Percentiles rank a stretch among this genome's conserved stretches.
Evolutionary conservation across 768 basidiomycete genomes (phyloP).

Genomic region (Kwoniella sp.): DNA sequence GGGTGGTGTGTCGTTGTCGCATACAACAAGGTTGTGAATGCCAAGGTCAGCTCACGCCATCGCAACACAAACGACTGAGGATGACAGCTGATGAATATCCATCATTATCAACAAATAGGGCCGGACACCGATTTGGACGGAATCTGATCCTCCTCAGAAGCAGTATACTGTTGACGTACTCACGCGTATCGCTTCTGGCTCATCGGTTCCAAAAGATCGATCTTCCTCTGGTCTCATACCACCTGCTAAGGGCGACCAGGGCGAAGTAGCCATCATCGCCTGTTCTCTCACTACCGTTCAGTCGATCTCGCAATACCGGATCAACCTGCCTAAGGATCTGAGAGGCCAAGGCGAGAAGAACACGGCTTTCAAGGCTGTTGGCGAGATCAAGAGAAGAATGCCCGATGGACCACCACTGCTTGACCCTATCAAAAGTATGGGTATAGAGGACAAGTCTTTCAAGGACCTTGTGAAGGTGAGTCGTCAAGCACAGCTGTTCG

Average conservation of each 20-base stretch:
- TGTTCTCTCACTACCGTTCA: constrained; percentile 84
- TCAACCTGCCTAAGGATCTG: constrained; percentile 87
- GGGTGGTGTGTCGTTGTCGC: constrained; percentile 96
- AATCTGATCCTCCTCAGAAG: constrained; percentile 74
- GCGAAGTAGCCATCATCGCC: constrained; percentile 81
- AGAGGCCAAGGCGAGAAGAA: constrained; percentile 73
- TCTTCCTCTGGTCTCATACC: constrained; percentile 73
- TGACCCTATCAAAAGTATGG: constrained; percentile 93
- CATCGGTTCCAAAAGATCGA: constrained; percentile 62
- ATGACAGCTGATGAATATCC: constrained; percentile 10
- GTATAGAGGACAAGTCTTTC: constrained; percentile 92
- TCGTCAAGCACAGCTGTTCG: constrained; percentile 5
- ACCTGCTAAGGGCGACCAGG: constrained; percentile 70
- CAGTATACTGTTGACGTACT: constrained; percentile 93
- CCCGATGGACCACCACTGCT: constrained; percentile 81
- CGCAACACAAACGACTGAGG: background rate
- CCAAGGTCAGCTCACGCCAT: constrained; percentile 63
- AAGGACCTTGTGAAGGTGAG: constrained; percentile 76
- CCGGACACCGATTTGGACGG: constrained; percentile 57
- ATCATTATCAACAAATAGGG: constrained; percentile 55
- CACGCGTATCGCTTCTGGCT: constrained; percentile 72
- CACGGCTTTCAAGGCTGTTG: constrained; percentile 83
- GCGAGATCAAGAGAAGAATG: constrained; percentile 88
- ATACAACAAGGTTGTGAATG: constrained; percentile 80
- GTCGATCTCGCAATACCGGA: constrained; percentile 78